These are phyloP conservation scores for Aeschynomene evenia DNA, from an alignment of 306 rosid species.

Conservation along the genomic window DNA sequence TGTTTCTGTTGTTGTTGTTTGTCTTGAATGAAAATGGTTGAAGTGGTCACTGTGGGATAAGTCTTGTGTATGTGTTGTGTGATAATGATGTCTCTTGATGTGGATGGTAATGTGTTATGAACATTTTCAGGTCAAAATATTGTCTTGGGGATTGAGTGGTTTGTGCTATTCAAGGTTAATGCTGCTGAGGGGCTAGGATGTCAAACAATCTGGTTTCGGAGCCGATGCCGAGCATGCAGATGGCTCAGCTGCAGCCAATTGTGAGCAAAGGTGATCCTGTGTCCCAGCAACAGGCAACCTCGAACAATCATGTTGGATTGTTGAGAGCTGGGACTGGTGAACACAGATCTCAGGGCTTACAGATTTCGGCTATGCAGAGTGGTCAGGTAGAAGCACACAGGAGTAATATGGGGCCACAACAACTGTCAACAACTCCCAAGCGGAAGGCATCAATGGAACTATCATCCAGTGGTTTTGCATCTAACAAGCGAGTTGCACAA, in stretches of 20 bases:
- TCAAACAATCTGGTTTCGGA: conserved; percentile 63
- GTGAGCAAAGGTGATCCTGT: conserved; percentile 38
- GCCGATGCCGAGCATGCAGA: conserved; percentile 50
- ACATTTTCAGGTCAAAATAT: conserved; percentile 28
- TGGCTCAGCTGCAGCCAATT: conserved; percentile 61
- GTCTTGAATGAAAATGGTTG: background rate
- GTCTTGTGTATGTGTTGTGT: background rate
- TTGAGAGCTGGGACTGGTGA: conserved; percentile 39
- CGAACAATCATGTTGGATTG: conserved; percentile 42
- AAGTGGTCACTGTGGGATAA: background rate
- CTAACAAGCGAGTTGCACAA: conserved; percentile 56
- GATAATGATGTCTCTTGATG: background rate
- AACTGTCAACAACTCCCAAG: conserved; percentile 52
- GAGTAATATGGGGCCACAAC: conserved; percentile 37
- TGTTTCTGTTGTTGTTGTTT: background rate
- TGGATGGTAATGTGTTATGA: conserved; percentile 11
- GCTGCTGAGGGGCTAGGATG: conserved; percentile 42
- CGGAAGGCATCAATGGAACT: conserved; percentile 63
- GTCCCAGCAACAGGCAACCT: conserved; percentile 40
- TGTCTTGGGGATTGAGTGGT: background rate
- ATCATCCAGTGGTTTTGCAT: conserved; percentile 30
- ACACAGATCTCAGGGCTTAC: conserved; percentile 43
- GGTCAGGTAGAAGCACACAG: conserved; percentile 40
- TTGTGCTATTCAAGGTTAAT: conserved; percentile 6
- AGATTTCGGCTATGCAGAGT: conserved; percentile 37